Evolutionary conservation across 352 stramenopile species (phyloP).

Genomic region (Phytophthora parvispora): DNA sequence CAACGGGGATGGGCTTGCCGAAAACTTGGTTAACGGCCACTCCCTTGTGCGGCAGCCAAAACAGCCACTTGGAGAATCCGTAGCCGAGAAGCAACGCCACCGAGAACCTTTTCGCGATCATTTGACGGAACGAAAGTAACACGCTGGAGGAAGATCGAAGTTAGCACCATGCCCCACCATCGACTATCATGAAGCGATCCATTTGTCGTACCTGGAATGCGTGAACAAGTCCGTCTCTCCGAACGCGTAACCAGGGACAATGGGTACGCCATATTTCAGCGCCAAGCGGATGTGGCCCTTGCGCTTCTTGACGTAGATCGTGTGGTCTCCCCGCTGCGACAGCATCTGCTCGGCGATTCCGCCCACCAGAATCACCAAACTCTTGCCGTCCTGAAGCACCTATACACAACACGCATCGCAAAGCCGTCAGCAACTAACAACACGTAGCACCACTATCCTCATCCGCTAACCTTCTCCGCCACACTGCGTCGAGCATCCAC

Average conservation of each 20-base stretch:
- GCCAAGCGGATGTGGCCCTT: slow-evolving; percentile 87
- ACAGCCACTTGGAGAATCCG: slow-evolving; percentile 65
- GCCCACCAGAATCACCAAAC: slow-evolving; percentile 83
- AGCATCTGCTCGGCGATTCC: slow-evolving; percentile 90
- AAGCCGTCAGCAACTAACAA: neutral
- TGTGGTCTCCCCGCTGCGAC: slow-evolving; percentile 73
- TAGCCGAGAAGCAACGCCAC: slow-evolving; percentile 72
- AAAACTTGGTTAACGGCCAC: slow-evolving; percentile 79
- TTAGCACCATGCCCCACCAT: neutral
- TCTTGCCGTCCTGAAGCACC: slow-evolving; percentile 76
- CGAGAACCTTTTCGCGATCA: slow-evolving; percentile 74
- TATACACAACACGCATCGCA: slow-evolving; percentile 11
- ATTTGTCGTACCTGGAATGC: slow-evolving; percentile 73
- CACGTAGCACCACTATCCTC: neutral
- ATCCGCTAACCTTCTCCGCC: slow-evolving; percentile 55
- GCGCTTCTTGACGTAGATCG: slow-evolving; percentile 82
- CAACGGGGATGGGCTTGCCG: slow-evolving; percentile 74
- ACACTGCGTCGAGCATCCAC: slow-evolving; percentile 76
- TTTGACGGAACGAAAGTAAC: slow-evolving; percentile 76
- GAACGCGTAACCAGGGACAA: slow-evolving; percentile 86
- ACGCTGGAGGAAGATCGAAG: slow-evolving; percentile 35
- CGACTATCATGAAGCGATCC: neutral
- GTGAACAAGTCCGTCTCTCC: slow-evolving; percentile 89
- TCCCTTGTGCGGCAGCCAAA: slow-evolving; percentile 64
- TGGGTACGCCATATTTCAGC: slow-evolving; percentile 77